Evolutionary conservation across 75 land plant genomes (phyloP).

Genomic region (Pinus albicaulis): DNA sequence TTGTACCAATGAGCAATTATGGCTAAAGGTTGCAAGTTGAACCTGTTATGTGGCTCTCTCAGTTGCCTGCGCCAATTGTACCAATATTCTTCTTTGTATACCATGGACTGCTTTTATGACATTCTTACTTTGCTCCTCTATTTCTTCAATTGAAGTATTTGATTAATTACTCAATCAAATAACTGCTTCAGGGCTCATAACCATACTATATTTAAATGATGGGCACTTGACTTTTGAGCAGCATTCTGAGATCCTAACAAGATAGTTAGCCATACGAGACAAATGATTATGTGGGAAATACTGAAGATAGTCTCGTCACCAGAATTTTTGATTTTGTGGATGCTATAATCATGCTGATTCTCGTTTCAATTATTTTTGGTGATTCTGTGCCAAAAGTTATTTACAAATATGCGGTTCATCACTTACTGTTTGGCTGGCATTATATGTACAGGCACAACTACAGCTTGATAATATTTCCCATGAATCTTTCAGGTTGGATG

Average conservation of each 20-base stretch:
- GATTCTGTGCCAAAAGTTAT: background rate
- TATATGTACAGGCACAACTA: background rate
- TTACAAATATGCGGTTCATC: background rate
- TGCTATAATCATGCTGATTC: background rate
- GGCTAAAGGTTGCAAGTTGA: background rate
- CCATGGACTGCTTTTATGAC: background rate
- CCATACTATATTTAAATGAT: background rate
- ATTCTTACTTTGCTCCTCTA: background rate
- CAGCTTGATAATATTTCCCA: background rate
- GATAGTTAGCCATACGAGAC: background rate
- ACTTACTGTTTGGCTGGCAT: constrained; percentile 1
- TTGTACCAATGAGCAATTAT: background rate
- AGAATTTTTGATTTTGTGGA: background rate
- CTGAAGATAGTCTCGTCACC: background rate
- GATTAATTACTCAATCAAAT: constrained; percentile 1
- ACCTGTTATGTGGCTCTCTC: background rate
- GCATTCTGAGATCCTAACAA: background rate
- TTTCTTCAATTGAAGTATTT: background rate
- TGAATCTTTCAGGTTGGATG: background rate
- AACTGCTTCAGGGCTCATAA: background rate
- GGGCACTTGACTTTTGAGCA: background rate
- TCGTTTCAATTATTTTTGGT: constrained; percentile 3
- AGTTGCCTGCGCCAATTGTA: background rate
- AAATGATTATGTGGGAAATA: background rate
- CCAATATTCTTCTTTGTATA: background rate